Evolutionary conservation across 106 monocot genomes (phyloP), one percentile per base, ranked within the genome.

Genomic region (Xerophyta viscosa): DNA sequence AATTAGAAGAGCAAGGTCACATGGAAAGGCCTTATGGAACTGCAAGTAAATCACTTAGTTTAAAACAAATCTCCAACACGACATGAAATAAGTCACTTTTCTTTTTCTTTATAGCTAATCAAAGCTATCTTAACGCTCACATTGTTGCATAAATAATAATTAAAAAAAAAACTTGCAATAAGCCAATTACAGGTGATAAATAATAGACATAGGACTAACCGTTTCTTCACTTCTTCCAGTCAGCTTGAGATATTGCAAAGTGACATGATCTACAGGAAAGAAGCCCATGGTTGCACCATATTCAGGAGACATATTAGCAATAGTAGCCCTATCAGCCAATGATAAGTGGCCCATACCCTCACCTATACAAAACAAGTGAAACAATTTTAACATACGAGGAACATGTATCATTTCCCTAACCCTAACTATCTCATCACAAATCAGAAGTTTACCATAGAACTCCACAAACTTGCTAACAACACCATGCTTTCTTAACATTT

Each of bases 251-350:
- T 93, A 93, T 23, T 87, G 74, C 4, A 93, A 17, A 8, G 92
- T 93, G 22, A 93, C 74, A 36, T 83, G 77, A 69, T 93, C 92
- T 8, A 93, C 92, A 66, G 92, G 92, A 60, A 93, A 93, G 76
- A 93, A 93, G 9, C 92, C 92, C 92, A 93, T 93, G 8, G 92
- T 93, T 51, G 92, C 92, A 46, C 92, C 92, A 77, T 93, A 93
- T 61, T 93, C 87, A 41, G 92, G 92, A 45, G 92, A 93, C 92
- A 93, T 93, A 58, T 93, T 87, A 13, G 92, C 83, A 57, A 87
- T 87, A 29, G 92, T 93, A 37, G 92, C 92, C 52, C 92, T 67
- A 48, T 93, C 87, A 73, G 87, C 92, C 31, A 93, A 50, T 39
- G 87, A 83, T 37, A 93, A 66, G 49, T 75, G 57, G 48, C 74